Base-by-base conservation (phyloP, 768 basidiomycete species). In the Boletus sp. region DNA sequence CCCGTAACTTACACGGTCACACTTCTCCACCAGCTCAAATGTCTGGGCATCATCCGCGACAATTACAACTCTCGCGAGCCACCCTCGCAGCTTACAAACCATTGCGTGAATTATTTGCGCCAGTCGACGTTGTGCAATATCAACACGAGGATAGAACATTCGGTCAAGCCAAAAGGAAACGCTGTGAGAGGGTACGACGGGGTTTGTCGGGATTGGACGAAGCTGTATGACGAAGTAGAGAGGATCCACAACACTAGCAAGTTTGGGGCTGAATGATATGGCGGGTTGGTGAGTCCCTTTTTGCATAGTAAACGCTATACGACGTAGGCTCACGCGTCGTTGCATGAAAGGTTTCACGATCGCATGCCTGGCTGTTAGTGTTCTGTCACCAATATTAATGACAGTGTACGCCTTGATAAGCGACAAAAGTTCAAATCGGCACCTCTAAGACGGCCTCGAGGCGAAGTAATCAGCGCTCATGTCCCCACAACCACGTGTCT, bases 191-290 rank as follows among this genome's bases (percentile, higher is more conserved):
- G 54, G 37, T 62, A 57, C 4, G 60, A 61, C 14, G 17, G 41
- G 15, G 50, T 56, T 6, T 62, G 60, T 49, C 60, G 45, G 20
- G 59, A 62, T 32, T 61, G 60, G 49, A 61, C 54, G 11, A 59
- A 57, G 46, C 2, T 59, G 53, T 62, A 56, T 37, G 49, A 51
- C 17, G 46, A 61, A 30, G 59, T 52, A 8, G 60, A 61, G 50
- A 52, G 50, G 36, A 57, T 59, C 12, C 59, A 61, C 12, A 41
- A 9, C 10, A n/a, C 28, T 8, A 41, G 14, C 4, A n/a, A n/a
- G n/a, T 15, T 46, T 28, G 48, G 20, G 5, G 30, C 36, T 15
- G 47, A 14, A 40, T 44, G 39, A 41, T 14, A 11, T 20, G 10
- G 15, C 4, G 30, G 36, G n/a, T 12, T 24, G 14, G 29, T n/a